phyloP scores from a whole-genome alignment of 495 filamentous ascomycete genomes.

The Ascodesmis nigricans region DNA sequence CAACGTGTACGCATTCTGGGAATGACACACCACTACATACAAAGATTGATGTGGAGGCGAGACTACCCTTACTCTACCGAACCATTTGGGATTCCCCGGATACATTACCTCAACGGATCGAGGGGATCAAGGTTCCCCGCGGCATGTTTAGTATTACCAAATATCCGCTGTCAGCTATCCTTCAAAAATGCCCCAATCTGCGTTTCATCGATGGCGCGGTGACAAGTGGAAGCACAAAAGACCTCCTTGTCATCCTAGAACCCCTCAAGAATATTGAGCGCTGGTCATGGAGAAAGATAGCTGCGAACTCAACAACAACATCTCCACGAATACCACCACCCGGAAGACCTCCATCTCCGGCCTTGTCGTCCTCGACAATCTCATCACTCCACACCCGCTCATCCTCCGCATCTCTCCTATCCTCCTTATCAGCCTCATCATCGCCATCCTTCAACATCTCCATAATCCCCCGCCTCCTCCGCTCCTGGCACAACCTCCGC shows the following conservation, averaged over 20 bases:
- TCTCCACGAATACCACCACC: no score
- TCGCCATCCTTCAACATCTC: no score
- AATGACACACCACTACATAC: slow-evolving; percentile 3
- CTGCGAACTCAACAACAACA: slow-evolving; percentile 5
- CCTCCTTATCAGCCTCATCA: no score
- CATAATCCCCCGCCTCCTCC: no score
- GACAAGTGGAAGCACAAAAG: not conserved
- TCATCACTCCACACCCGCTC: no score
- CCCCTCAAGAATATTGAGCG: slow-evolving; percentile 1
- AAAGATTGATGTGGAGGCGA: slow-evolving; percentile 5
- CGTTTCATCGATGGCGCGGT: slow-evolving; percentile 5
- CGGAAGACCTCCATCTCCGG: no score
- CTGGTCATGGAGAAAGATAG: slow-evolving; percentile 6
- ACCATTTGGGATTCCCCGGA: slow-evolving; percentile 5
- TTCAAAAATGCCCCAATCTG: slow-evolving; percentile 6
- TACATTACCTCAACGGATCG: not conserved
- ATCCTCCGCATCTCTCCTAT: no score
- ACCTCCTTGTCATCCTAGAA: slow-evolving; percentile 1
- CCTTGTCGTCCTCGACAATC: no score
- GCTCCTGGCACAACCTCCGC: no score
- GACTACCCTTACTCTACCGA: slow-evolving; percentile 4
- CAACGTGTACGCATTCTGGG: not conserved
- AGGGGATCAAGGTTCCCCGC: slow-evolving; percentile 5
- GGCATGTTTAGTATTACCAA: slow-evolving; percentile 4
- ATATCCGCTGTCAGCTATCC: slow-evolving; percentile 5